Evolutionary conservation across 495 filamentous ascomycete genomes (phyloP), one percentile per base, ranked within the genome.

Genomic region (Sporormia fimetaria): DNA sequence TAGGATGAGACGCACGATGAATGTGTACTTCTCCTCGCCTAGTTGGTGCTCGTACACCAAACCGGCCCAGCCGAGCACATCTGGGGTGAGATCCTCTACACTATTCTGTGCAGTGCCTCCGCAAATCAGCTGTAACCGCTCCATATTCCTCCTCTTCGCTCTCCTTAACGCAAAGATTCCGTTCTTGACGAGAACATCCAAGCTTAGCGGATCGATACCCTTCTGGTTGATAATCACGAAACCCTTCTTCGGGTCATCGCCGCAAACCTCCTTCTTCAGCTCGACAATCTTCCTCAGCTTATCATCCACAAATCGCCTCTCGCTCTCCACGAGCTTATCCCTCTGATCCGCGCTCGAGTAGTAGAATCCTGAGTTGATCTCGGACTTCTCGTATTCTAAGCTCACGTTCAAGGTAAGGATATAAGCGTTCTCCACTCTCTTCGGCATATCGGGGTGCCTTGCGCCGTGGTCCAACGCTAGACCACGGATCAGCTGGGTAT

Each of bases 141-240:
- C 90, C 90, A 98, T 98, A 64, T 98, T 98, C 57, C 90, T 80
- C 57, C 90, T 71, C 76, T 98, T 98, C 20, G 90, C 90, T 60
- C 90, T 71, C 47, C 90, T 76, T 40, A 98, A 74, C 35, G 92
- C 90, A 57, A 93, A 74, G 52, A 98, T 96, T 40, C 87, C 87
- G 58, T 98, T 96, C 76, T 96, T 98, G 35, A 87, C 86, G 21
- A 98, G 67, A 17, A 96, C 84, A 58, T 98, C 90, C 47, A 98
- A 68, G 38, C 86, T 94, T 35, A 96, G 67, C 12, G 90, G 90
- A 60, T 99, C 90, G 54, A 99, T 99, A 41, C 90, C 90, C 68
- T 99, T 99, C 65, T 96, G 92, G 69, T 99, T 99, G 61, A 99
- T 85, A 52, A 99, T 76, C 44, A 96, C 90, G 57, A 99, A 96